phyloP scores from a whole-genome alignment of 495 filamentous ascomycete genomes.

The Hamigera avellanea region DNA sequence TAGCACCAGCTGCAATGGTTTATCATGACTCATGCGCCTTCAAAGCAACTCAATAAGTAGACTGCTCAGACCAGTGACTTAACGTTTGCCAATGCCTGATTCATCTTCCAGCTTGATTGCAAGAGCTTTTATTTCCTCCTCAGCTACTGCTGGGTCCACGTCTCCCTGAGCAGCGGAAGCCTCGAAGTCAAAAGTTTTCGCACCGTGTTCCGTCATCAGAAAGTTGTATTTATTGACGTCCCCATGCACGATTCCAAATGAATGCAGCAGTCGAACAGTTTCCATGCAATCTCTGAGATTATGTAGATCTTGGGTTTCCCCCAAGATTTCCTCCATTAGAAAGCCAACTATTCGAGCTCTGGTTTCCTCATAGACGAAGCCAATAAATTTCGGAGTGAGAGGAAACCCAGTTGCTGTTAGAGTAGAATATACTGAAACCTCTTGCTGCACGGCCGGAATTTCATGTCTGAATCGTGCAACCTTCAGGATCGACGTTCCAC shows the following conservation, averaged over 20 bases:
- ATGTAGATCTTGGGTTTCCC: conserved; percentile 1
- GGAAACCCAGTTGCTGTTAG: conserved; percentile 1
- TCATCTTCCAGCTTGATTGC: background rate
- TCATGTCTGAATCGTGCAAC: conserved; percentile 5
- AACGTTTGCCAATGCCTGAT: background rate
- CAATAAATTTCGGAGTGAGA: conserved; percentile 3
- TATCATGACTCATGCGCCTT: no score
- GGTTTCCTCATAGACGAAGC: conserved; percentile 6
- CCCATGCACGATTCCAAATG: conserved; percentile 11
- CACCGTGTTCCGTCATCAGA: conserved; percentile 11
- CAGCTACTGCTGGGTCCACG: conserved; percentile 10
- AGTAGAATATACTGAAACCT: conserved; percentile 1
- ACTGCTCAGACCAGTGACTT: no score
- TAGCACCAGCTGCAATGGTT: no score
- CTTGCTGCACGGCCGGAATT: conserved; percentile 1
- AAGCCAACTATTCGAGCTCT: conserved; percentile 5
- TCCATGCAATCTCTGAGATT: conserved; percentile 3
- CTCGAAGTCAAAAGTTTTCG: conserved; percentile 20
- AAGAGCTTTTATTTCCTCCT: conserved; percentile 1
- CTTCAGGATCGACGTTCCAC: conserved; percentile 3
- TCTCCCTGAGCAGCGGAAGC: conserved; percentile 9
- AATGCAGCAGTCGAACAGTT: conserved; percentile 13
- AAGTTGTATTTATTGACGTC: conserved; percentile 20
- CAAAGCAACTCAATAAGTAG: no score
- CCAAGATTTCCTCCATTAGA: conserved; percentile 5